A percentile compares a stretch with the other conserved stretches of the same genome.
Conservation (phyloP, 169 alveolate species). For the Plasmodium adleri region DNA sequence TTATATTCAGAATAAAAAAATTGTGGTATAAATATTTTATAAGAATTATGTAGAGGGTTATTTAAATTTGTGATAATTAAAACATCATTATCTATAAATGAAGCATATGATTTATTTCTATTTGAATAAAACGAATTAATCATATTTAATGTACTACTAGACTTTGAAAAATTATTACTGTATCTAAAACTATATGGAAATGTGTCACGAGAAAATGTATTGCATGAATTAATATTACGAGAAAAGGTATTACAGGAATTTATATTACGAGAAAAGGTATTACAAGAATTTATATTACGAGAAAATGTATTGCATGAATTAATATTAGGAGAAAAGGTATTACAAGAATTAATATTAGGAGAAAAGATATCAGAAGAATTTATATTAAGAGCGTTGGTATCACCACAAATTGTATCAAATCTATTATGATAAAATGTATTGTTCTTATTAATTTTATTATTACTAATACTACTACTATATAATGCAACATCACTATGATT, state of each 20-base stretch:
- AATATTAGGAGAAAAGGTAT: too few species aligned
- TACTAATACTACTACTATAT: not conserved
- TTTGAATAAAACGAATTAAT: slow-evolving; percentile 6
- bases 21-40: slow-evolving; percentile 31
- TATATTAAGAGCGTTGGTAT: too few species aligned
- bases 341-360: too few species aligned
- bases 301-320: too few species aligned
- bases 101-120: slow-evolving; percentile 11
- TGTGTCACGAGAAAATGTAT: slow-evolving; percentile 8
- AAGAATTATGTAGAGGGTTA: slow-evolving; percentile 62
- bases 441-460: not conserved
- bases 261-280: too few species aligned
- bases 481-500: not conserved
- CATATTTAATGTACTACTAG: slow-evolving; percentile 10
- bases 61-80: slow-evolving; percentile 41
- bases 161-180: slow-evolving; percentile 33
- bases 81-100: slow-evolving; percentile 38
- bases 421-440: not conserved
- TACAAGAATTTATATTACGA: too few species aligned
- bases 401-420: too few species aligned
- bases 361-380: too few species aligned
- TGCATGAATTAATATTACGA: not conserved
- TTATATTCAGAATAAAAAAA: slow-evolving; percentile 50
- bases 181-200: slow-evolving; percentile 3
- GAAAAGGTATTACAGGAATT: not conserved